A percentile compares a stretch with the other conserved stretches of the same genome.
phyloP scores from a whole-genome alignment of 1,284 basidiomycete species.

The Cutaneotrichosporon sp. region DNA sequence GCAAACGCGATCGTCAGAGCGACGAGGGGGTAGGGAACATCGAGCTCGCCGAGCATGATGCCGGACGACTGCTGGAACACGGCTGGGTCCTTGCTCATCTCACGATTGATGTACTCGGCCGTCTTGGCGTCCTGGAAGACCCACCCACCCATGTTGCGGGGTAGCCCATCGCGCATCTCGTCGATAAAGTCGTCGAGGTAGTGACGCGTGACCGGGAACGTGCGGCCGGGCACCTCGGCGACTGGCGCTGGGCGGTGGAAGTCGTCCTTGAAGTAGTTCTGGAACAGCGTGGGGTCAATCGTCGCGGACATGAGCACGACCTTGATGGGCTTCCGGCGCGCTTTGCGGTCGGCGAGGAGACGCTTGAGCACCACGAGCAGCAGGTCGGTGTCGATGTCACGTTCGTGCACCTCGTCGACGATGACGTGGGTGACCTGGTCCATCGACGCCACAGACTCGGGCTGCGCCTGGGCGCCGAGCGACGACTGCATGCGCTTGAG shows the following conservation, averaged over 20 bases:
- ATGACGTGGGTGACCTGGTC: slow-evolving; percentile 88
- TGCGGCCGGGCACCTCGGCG: slow-evolving; percentile 86
- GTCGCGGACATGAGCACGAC: slow-evolving; percentile 95
- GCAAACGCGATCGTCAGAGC: slow-evolving; percentile 82
- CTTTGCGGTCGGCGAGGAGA: slow-evolving; percentile 73
- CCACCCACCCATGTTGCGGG: slow-evolving; percentile 60
- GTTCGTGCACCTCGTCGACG: slow-evolving; percentile 96
- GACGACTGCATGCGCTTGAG: slow-evolving; percentile 82
- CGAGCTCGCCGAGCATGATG: slow-evolving; percentile 64
- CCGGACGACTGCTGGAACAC: slow-evolving; percentile 37
- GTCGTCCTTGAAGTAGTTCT: slow-evolving; percentile 75
- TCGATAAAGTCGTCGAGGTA: slow-evolving; percentile 80
- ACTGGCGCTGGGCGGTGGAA: slow-evolving; percentile 67
- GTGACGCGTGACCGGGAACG: slow-evolving; percentile 80
- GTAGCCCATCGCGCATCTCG: slow-evolving; percentile 54
- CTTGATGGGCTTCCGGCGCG: slow-evolving; percentile 75
- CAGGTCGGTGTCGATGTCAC: slow-evolving; percentile 92
- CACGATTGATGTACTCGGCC: slow-evolving; percentile 70
- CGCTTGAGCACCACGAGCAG: slow-evolving; percentile 89
- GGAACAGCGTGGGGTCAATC: slow-evolving; percentile 87
- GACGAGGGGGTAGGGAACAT: slow-evolving; percentile 80
- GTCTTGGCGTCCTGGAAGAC: slow-evolving; percentile 73
- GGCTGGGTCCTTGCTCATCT: slow-evolving; percentile 59
- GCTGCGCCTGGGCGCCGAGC: slow-evolving; percentile 57
- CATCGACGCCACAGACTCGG: slow-evolving; percentile 56